These are phyloP conservation scores for Ogataea pignaliae DNA, from an alignment of 805 yeast genomes.

Conservation along the genomic window DNA sequence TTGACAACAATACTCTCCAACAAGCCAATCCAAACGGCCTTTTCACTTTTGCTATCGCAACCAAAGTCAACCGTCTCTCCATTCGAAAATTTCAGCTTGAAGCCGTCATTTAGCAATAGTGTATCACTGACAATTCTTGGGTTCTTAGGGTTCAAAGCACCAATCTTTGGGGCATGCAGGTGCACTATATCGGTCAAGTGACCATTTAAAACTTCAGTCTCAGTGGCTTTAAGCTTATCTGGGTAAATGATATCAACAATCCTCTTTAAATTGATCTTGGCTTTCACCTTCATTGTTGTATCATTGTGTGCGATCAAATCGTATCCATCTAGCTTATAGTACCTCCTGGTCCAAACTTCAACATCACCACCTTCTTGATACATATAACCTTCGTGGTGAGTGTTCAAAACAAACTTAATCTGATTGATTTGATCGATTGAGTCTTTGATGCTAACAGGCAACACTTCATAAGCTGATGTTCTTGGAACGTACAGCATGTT, in stretches of 20 bases:
- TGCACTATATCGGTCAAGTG: constrained; percentile 12
- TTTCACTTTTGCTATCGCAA: constrained; percentile 66
- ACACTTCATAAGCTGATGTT: constrained; percentile 50
- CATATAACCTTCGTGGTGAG: constrained; percentile 60
- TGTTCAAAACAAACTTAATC: constrained; percentile 22
- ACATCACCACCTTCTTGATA: constrained; percentile 93
- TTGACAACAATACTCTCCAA: constrained; percentile 51
- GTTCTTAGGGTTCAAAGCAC: not conserved
- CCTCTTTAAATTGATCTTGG: constrained; percentile 70
- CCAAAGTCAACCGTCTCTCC: constrained; percentile 82
- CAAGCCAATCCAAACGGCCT: constrained; percentile 58
- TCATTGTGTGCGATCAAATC: constrained; percentile 76
- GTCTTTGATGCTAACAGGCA: constrained; percentile 65
- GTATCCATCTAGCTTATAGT: constrained; percentile 66
- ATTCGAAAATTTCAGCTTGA: constrained; percentile 69
- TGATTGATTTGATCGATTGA: constrained; percentile 41
- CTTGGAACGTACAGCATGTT: constrained; percentile 70
- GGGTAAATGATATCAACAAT: constrained; percentile 49
- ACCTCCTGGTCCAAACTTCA: constrained; percentile 66
- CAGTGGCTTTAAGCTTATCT: constrained; percentile 32
- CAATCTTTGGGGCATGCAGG: constrained; percentile 21
- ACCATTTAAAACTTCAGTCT: constrained; percentile 5
- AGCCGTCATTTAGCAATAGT: constrained; percentile 63
- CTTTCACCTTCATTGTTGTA: constrained; percentile 59
- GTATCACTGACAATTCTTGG: constrained; percentile 69